Evolutionary conservation across 306 rosid genomes (phyloP), one percentile per base, ranked within the genome.

Genomic region (Delonix regia): DNA sequence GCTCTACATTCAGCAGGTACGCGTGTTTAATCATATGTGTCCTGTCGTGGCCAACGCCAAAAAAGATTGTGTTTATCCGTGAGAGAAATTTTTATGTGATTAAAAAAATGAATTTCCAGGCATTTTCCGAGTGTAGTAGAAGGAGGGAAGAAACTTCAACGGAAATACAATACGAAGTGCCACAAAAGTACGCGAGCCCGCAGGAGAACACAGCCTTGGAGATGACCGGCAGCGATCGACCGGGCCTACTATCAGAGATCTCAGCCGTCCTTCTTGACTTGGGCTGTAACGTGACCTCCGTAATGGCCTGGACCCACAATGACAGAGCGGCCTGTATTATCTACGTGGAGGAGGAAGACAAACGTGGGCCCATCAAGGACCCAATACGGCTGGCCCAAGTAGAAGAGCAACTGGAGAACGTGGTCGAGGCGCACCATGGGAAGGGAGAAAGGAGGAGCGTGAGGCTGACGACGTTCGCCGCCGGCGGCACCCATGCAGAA

Each of bases 221-320:
- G 63, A 73, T 87, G 57, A 84, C 89, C 0, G 87, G 83, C 15
- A 79, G 67, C 2, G 90, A 92, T 74, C 41, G 79, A 15, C 97
- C 92, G 5, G 92, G 97, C 22, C 87, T 88, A 2, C 41, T 88
- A 27, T 86, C 90, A 4, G 94, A 88, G 56, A 83, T 89, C 30
- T 88, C 78, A 0, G 87, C 89, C 0, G 89, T 85, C 13, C 84
- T 91, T 1, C 30, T 86, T 8, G 82, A 80, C 63, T 59, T 85
- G 38, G 90, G 88, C n/a, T 89, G 92, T 84, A 82, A 78, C 73
- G 66, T 91, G 30, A 85, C 83, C 2, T 81, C 88, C 0, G 80
- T 84, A 0, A 70, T 66, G 28, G 87, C 90, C 6, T 91, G 97
- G 97, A 91, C 91, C 63, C 91, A 88, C 80, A 85, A 83, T 25